Percentiles rank a stretch among this genome's conserved stretches.
Conservation (phyloP, 1,284 basidiomycete genomes). For the Pyrrhoderma noxium region DNA sequence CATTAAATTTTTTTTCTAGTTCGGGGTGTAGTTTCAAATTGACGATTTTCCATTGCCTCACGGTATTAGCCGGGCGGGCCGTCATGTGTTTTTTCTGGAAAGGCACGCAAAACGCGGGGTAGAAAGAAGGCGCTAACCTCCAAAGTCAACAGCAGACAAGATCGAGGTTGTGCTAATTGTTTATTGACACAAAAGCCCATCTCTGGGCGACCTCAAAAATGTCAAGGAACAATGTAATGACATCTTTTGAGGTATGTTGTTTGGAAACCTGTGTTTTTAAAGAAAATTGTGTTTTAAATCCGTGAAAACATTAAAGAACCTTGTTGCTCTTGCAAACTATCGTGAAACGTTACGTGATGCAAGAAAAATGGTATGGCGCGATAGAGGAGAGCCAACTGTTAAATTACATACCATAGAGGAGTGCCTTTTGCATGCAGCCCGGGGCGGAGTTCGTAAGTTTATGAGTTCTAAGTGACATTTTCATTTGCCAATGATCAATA, state of each 20-base stretch:
- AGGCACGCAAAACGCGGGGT: background rate
- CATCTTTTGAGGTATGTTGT: constrained; percentile 14
- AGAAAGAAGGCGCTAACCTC: background rate
- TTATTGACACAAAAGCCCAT: too few species aligned
- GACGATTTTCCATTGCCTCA: too few species aligned
- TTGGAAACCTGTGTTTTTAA: background rate
- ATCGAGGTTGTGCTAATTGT: too few species aligned
- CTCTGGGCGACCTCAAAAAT: background rate
- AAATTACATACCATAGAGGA: constrained; percentile 63
- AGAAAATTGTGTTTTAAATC: too few species aligned
- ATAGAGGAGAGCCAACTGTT: constrained; percentile 67
- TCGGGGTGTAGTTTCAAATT: too few species aligned
- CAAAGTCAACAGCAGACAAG: too few species aligned
- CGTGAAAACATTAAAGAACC: constrained; percentile 38
- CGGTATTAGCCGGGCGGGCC: background rate
- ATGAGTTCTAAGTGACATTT: constrained; percentile 1
- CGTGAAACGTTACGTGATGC: constrained; percentile 65
- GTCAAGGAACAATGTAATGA: constrained; percentile 13
- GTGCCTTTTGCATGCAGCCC: constrained; percentile 66
- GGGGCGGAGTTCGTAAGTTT: constrained; percentile 69
- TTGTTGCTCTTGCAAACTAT: constrained; percentile 74
- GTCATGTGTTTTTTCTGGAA: background rate
- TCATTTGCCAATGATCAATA: background rate
- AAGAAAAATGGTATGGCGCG: constrained; percentile 76
- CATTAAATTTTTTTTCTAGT: too few species aligned